Evolutionary conservation across 1,139 yeast species (phyloP), one percentile per base, ranked within the genome.

Genomic region (Hyphopichia fennica): DNA sequence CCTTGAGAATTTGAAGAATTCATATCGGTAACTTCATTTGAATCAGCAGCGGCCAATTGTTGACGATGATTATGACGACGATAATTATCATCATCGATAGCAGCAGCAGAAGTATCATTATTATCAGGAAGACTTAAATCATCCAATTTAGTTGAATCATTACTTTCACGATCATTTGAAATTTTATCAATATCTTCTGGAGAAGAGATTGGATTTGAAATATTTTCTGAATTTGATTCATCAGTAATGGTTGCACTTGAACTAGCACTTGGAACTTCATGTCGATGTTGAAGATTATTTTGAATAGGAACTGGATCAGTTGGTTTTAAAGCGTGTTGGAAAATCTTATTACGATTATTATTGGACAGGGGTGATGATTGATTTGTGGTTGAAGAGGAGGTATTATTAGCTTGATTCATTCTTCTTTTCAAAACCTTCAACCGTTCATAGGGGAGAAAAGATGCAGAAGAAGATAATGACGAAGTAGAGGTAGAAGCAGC

Each of bases 361-460:
- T 13, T 33, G 7, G 28, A n/a, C n/a, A n/a, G n/a, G n/a, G n/a
- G n/a, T 15, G 6, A 11, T n/a, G 20, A 19, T 33, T 33, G 35
- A 16, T 15, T 35, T 27, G 16, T 9, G 13, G n/a, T n/a, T n/a
- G n/a, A n/a, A n/a, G 32, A 10, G n/a, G n/a, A n/a, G n/a, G n/a
- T n/a, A 10, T 17, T 17, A 19, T 35, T 28, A 16, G 38, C 27
- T 13, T 47, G 41, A 36, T 43, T 49, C 30, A 47, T 41, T 38
- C 54, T 57, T 40, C 57, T 49, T 41, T 55, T 61, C 50, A 62
- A 43, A 4, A 59, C 63, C 42, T 63, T 60, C 29, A 62, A 42
- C 19, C 68, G 45, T 44, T 63, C 67, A 36, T 41, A 53, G 3
- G 68, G 69, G 31, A 62, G 34, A 40, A 63, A 63, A 10, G 45